Conservation (phyloP, 495 filamentous ascomycete genomes). For the Lasiosphaeris hirsuta region DNA sequence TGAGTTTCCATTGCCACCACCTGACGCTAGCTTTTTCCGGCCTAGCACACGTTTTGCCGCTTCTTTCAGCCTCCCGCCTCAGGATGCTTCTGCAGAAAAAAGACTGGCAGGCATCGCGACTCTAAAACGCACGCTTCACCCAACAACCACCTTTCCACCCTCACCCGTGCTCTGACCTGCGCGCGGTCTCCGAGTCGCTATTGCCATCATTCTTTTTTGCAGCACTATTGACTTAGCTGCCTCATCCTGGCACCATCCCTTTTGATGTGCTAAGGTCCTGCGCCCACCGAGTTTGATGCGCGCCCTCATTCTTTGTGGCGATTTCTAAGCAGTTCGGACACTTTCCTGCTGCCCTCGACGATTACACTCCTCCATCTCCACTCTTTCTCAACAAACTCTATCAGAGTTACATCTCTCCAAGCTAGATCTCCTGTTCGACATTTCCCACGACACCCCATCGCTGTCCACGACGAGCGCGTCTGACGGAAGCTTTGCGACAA, state of each 20-base stretch:
- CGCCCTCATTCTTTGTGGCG: conserved; percentile 24
- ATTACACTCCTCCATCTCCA: background rate
- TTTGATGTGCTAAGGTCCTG: conserved; percentile 21
- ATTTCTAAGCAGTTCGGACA: conserved; percentile 23
- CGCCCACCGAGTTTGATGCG: conserved; percentile 27
- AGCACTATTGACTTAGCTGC: background rate
- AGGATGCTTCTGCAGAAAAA: conserved; percentile 19
- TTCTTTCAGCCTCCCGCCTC: conserved; percentile 24
- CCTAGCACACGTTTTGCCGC: conserved; percentile 16
- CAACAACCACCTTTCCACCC: conserved; percentile 9
- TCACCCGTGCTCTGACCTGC: background rate
- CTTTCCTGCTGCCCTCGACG: conserved; percentile 1
- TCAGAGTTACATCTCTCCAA: too few relatives aligned
- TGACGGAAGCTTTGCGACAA: background rate
- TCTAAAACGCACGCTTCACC: background rate
- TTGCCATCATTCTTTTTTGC: conserved; percentile 5
- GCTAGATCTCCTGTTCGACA: background rate
- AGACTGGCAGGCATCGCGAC: conserved; percentile 11
- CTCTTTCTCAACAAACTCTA: background rate
- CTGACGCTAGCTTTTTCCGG: conserved; percentile 4
- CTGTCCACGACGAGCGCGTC: background rate
- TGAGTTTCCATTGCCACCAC: background rate
- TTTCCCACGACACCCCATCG: background rate
- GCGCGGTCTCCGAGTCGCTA: conserved; percentile 7
- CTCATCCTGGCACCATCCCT: background rate